Evolutionary conservation across 805 yeast species (phyloP).

Genomic region (Kregervanrija delftensis): DNA sequence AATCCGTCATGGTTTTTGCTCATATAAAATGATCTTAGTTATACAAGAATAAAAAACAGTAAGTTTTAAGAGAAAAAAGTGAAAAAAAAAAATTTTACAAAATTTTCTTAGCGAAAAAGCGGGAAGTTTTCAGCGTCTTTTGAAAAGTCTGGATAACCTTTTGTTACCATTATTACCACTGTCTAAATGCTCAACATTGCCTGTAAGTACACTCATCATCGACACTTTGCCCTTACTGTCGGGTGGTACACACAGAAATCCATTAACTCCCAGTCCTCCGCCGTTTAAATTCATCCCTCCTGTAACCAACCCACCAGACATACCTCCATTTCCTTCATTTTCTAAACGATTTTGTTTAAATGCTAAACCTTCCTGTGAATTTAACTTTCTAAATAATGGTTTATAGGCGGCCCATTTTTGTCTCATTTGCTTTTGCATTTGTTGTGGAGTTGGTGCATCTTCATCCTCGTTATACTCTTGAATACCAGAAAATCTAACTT

Average conservation of each 20-base stretch:
- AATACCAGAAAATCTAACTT: slow-evolving; percentile 48
- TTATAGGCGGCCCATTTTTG: slow-evolving; percentile 29
- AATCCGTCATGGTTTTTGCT: too few species aligned
- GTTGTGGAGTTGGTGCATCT: slow-evolving; percentile 44
- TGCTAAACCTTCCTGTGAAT: slow-evolving; percentile 32
- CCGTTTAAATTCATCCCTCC: slow-evolving; percentile 1
- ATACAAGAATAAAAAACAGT: too few species aligned
- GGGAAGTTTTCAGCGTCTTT: slow-evolving; percentile 9
- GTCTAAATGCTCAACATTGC: slow-evolving; percentile 1
- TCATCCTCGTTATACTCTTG: slow-evolving; percentile 45
- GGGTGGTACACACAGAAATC: background rate
- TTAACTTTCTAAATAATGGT: slow-evolving; percentile 25
- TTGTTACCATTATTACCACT: slow-evolving; percentile 8
- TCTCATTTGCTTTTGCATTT: slow-evolving; percentile 28
- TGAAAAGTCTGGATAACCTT: slow-evolving; percentile 23
- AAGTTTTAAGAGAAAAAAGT: too few species aligned
- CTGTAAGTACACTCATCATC: slow-evolving; percentile 25
- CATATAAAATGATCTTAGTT: too few species aligned
- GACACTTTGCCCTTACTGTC: slow-evolving; percentile 21
- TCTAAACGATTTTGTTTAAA: slow-evolving; percentile 21
- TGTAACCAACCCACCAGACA: background rate
- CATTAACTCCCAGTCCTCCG: slow-evolving; percentile 4
- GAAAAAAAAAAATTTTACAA: too few species aligned
- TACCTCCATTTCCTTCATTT: slow-evolving; percentile 15
- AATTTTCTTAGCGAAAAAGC: too few species aligned